phyloP scores from a whole-genome alignment of 768 basidiomycete genomes.

The Fomitopsis pulvina region DNA sequence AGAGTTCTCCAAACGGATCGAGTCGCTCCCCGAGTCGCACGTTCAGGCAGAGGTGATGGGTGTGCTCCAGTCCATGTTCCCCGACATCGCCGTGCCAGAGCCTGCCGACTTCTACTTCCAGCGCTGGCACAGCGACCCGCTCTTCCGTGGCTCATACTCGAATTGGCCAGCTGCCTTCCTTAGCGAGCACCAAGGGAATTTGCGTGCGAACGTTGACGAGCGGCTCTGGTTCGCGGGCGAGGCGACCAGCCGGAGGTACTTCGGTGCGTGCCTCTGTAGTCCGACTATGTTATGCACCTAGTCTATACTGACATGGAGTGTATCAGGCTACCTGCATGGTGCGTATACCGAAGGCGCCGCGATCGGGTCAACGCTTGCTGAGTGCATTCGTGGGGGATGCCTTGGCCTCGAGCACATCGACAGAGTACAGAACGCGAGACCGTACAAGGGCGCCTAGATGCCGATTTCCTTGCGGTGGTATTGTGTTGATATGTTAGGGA shows the following conservation, averaged over 20 bases:
- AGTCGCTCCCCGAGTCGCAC: conserved; percentile 38
- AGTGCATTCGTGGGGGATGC: conserved; percentile 34
- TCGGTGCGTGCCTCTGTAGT: conserved; percentile 41
- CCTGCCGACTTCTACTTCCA: conserved; percentile 51
- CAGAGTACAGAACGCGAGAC: conserved; percentile 25
- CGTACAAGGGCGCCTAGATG: too few species aligned
- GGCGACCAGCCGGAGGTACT: conserved; percentile 50
- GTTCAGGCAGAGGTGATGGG: conserved; percentile 48
- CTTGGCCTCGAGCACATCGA: conserved; percentile 21
- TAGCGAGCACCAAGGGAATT: conserved; percentile 43
- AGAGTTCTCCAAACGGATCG: conserved; percentile 54
- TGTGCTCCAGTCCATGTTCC: conserved; percentile 57
- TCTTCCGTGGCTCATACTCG: conserved; percentile 55
- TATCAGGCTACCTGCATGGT: conserved; percentile 49
- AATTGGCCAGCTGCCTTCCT: conserved; percentile 66
- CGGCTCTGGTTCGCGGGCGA: conserved; percentile 62
- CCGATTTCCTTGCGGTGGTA: too few species aligned
- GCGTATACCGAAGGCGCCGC: conserved; percentile 50
- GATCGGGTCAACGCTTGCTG: conserved; percentile 32
- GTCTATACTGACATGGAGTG: neutral
- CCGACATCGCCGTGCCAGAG: conserved; percentile 43
- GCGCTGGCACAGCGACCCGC: conserved; percentile 46
- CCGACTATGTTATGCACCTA: neutral
- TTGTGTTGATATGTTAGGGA: too few species aligned
- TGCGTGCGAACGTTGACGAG: conserved; percentile 44